Conservation (phyloP, 2,329 filamentous ascomycete genomes). For the Botrytis pseudocinerea region DNA sequence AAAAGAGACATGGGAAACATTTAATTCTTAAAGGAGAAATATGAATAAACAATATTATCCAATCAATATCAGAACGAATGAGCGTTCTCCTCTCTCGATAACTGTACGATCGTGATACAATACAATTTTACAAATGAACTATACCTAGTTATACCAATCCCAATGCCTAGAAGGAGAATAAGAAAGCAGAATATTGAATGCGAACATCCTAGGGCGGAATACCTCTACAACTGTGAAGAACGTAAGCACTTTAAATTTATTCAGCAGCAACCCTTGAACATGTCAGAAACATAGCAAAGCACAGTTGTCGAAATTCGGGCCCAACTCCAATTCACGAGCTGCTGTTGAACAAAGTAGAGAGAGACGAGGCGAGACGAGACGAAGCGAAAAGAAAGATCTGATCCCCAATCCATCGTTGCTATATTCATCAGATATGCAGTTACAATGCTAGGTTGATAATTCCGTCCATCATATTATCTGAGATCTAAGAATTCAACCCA, state of each 20-base stretch:
- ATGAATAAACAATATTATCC: neutral
- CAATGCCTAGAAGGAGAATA: neutral
- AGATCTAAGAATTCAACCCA: neutral
- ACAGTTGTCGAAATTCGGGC: neutral
- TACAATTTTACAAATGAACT: neutral
- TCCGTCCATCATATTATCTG: neutral
- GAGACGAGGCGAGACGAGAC: constrained; percentile 3
- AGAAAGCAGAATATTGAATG: neutral
- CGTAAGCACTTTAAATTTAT: constrained; percentile 15
- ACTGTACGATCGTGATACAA: neutral
- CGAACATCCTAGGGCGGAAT: neutral
- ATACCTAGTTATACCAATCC: neutral
- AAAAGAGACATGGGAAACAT: neutral
- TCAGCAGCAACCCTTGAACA: neutral
- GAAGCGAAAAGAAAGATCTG: neutral
- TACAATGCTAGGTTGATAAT: neutral
- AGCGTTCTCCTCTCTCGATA: neutral
- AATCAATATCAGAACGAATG: neutral
- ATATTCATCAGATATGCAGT: neutral
- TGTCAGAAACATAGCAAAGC: constrained; percentile 2
- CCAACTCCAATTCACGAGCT: neutral
- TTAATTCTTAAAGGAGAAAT: neutral
- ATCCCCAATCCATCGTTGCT: neutral
- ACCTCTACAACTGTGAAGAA: neutral
- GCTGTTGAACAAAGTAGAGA: neutral